Base-by-base conservation (phyloP, 163 green algal species). In the Scenedesmus sp. region DNA sequence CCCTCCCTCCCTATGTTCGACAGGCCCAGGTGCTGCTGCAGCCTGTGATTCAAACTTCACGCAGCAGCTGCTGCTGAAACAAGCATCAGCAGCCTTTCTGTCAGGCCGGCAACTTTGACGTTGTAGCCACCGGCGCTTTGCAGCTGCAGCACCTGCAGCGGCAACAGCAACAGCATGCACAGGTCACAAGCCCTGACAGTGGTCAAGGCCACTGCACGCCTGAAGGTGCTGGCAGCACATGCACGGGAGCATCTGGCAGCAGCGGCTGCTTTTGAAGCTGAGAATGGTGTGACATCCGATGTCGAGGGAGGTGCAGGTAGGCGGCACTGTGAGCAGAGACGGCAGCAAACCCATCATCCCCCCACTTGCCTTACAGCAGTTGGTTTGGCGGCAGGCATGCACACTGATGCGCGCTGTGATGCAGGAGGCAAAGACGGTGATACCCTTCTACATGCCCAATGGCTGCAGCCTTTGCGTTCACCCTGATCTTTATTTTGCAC, bases 161-260 rank as follows among this genome's bases (percentile, higher is more conserved):
- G 79, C 54, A n/a, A 8, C 79, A 84, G 79, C 54, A n/a, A 8
- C 79, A n/a, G 23, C 10, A 92, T 92, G 88, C 79, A 92, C 52
- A 64, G 88, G 23, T 54, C 76, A 8, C 3, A 60, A 10, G 88
- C 88, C 18, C 54, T 88, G 16, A 62, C 59, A 2, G 88, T 92
- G 26, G 88, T 88, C 52, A 92, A 92, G 81, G 77, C 88, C 18
- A 46, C 88, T 3, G 59, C 66, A 4, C 54, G 77, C 4, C 20
- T 92, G 26, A 92, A 92, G 34, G 55, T 92, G 23, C 66, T 92
- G 16, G 88, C 88, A 64, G 62, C 85, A 52, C 83, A 46, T 74
- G 86, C 57, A 66, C 60, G 64, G 64, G 85, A 57, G 55, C 34
- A 89, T 20, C 15, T 55, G 64, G 86, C 46, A 23, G 86, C n/a